phyloP scores from a whole-genome alignment of 208 protist species.

The Acanthamoeba lenticulata region DNA sequence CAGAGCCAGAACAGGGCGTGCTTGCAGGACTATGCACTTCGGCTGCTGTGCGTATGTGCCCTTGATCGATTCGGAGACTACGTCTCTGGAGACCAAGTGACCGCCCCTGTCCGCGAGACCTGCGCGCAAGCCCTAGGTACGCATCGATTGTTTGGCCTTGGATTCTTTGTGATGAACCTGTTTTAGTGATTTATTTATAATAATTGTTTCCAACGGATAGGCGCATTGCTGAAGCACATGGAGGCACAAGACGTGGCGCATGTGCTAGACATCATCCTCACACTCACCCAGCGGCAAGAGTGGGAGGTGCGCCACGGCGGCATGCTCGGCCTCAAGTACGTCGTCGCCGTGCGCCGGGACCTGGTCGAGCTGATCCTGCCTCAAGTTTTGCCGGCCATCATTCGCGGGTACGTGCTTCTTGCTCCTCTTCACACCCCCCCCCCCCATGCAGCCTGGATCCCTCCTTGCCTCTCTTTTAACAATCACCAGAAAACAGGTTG shows the following conservation, averaged over 20 bases:
- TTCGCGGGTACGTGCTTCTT: slow-evolving; percentile 9
- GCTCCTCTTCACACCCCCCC: neutral
- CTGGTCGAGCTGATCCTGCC: slow-evolving; percentile 69
- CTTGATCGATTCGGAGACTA: slow-evolving; percentile 89
- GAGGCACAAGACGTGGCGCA: slow-evolving; percentile 51
- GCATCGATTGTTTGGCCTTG: no score
- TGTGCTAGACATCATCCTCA: slow-evolving; percentile 75
- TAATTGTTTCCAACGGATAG: slow-evolving; percentile 84
- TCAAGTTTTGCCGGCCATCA: slow-evolving; percentile 69
- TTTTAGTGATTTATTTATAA: slow-evolving; percentile 87
- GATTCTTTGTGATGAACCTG: no score
- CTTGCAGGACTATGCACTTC: slow-evolving; percentile 85
- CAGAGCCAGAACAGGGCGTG: slow-evolving; percentile 75
- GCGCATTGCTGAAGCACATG: slow-evolving; percentile 78
- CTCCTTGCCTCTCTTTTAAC: neutral
- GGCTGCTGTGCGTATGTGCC: slow-evolving; percentile 85
- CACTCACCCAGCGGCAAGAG: slow-evolving; percentile 49
- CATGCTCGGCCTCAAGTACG: slow-evolving; percentile 87
- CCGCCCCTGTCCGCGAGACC: slow-evolving; percentile 79
- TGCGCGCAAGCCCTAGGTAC: slow-evolving; percentile 85
- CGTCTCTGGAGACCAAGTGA: slow-evolving; percentile 83
- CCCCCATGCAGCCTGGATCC: no score
- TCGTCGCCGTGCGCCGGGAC: slow-evolving; percentile 81
- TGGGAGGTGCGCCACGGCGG: slow-evolving; percentile 81
- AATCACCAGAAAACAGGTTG: slow-evolving; percentile 57